phyloP scores from a whole-genome alignment of 2,329 filamentous ascomycete species.

The Stemphylium vesicarium region DNA sequence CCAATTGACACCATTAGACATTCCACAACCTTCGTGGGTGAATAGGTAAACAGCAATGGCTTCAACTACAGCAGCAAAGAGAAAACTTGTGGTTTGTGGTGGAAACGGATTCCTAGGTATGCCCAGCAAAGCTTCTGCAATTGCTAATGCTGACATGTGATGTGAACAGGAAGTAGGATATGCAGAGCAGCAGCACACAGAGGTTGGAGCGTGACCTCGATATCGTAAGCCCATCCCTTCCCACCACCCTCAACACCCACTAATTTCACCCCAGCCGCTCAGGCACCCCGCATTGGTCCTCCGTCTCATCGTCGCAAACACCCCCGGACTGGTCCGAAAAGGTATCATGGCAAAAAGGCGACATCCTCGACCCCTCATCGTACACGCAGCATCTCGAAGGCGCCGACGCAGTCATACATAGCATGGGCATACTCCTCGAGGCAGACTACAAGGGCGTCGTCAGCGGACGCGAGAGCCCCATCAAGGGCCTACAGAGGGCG shows the following conservation, averaged over 20 bases:
- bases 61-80: slow-evolving; percentile 64
- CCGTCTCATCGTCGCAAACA: slow-evolving; percentile 72
- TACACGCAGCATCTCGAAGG: slow-evolving; percentile 78
- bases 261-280: slow-evolving; percentile 69
- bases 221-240: slow-evolving; percentile 67
- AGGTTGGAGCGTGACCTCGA: slow-evolving; percentile 90
- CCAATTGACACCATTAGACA: slow-evolving; percentile 7
- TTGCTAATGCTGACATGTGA: background rate
- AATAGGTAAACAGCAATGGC: slow-evolving; percentile 50
- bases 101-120: slow-evolving; percentile 88
- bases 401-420: slow-evolving; percentile 88
- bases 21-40: background rate
- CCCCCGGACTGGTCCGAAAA: slow-evolving; percentile 81
- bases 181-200: slow-evolving; percentile 86
- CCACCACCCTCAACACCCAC: slow-evolving; percentile 1
- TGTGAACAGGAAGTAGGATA: slow-evolving; percentile 69
- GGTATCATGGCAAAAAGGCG: slow-evolving; percentile 86
- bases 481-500: slow-evolving; percentile 77
- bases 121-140: slow-evolving; percentile 31
- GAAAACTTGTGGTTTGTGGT: slow-evolving; percentile 87
- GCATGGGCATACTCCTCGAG: slow-evolving; percentile 94
- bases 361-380: slow-evolving; percentile 81
- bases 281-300: slow-evolving; percentile 84
- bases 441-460: slow-evolving; percentile 96
- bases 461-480: slow-evolving; percentile 80